Evolutionary conservation across 1,284 basidiomycete genomes (phyloP).

Genomic region (Cutaneotrichosporon spelunceum): DNA sequence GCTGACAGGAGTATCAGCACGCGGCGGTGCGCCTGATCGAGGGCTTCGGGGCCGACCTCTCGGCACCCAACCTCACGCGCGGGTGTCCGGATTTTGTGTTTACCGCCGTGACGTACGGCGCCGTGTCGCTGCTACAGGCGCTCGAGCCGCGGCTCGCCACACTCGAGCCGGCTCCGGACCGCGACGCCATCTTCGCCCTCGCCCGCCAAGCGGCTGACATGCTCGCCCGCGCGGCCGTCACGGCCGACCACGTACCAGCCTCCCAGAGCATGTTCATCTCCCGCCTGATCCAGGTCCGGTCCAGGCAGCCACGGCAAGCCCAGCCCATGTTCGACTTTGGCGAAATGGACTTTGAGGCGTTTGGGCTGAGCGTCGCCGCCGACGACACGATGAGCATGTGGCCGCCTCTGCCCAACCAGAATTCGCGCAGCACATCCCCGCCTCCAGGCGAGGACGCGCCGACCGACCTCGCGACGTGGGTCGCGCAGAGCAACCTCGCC

Average conservation of each 20-base stretch:
- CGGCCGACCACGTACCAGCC: slow-evolving; percentile 29
- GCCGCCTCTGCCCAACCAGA: slow-evolving; percentile 18
- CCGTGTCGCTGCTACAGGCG: slow-evolving; percentile 30
- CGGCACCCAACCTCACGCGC: slow-evolving; percentile 18
- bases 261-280: slow-evolving; percentile 27
- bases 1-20: slow-evolving; percentile 27
- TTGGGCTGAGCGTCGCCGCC: slow-evolving; percentile 13
- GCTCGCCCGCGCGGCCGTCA: slow-evolving; percentile 30
- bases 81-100: slow-evolving; percentile 36
- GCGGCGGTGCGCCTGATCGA: slow-evolving; percentile 30
- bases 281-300: slow-evolving; percentile 13
- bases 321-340: neutral
- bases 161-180: slow-evolving; percentile 5
- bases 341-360: slow-evolving; percentile 22
- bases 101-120: slow-evolving; percentile 37
- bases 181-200: slow-evolving; percentile 10
- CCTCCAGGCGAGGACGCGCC: neutral
- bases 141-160: slow-evolving; percentile 20
- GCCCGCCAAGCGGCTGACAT: slow-evolving; percentile 28
- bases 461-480: slow-evolving; percentile 7
- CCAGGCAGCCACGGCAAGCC: neutral
- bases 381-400: slow-evolving; percentile 21
- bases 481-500: neutral
- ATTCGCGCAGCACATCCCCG: neutral
- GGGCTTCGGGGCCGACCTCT: slow-evolving; percentile 26